A percentile compares a stretch with the other conserved stretches of the same genome.
phyloP scores from a whole-genome alignment of 768 basidiomycete genomes.

The Lactarius evosmus region DNA sequence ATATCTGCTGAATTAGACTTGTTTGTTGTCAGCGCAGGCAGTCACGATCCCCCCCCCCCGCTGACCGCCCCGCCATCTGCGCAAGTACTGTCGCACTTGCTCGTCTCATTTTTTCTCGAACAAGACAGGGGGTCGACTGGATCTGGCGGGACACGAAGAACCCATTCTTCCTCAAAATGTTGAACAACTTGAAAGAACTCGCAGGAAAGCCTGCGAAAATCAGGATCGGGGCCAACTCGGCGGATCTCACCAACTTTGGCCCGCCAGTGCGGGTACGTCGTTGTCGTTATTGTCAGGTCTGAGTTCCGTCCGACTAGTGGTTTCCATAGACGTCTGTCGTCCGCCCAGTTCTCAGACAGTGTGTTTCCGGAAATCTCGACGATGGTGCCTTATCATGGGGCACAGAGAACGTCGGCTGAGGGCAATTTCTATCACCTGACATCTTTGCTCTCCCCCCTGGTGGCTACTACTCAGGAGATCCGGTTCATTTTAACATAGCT shows the following conservation, averaged over 20 bases:
- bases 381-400: constrained; percentile 64
- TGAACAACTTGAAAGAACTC: constrained; percentile 52
- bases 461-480: constrained; percentile 27
- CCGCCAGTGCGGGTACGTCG: constrained; percentile 43
- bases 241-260: constrained; percentile 58
- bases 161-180: constrained; percentile 56
- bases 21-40: constrained; percentile 5
- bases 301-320: not conserved
- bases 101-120: constrained; percentile 66
- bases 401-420: constrained; percentile 58
- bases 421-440: constrained; percentile 53
- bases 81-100: constrained; percentile 15
- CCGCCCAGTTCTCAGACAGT: constrained; percentile 43
- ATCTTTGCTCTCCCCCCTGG: constrained; percentile 51
- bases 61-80: constrained; percentile 10
- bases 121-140: constrained; percentile 71
- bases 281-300: not conserved
- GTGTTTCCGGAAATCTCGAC: constrained; percentile 48
- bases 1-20: not conserved
- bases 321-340: not conserved
- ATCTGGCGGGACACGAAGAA: constrained; percentile 49
- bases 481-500: not conserved
- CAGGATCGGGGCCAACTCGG: constrained; percentile 52
- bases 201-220: constrained; percentile 54
- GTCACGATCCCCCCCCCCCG: constrained; percentile 13